These are phyloP conservation scores for Uromyces viciae-fabae DNA, from an alignment of 1,284 basidiomycete species.

Conservation along the genomic window DNA sequence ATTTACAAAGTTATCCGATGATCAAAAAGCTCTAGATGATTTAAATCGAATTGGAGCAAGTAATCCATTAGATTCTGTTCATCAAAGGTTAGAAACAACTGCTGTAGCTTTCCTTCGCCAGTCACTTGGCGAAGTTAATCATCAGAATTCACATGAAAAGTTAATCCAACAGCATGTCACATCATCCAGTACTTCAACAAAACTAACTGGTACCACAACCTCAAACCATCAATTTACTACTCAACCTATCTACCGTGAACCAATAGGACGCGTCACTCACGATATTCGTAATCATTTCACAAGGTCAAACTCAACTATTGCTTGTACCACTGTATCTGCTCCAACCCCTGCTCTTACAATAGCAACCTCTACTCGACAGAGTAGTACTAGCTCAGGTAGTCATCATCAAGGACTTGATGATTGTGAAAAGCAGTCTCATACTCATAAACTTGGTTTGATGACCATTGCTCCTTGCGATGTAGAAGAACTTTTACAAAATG, in stretches of 20 bases:
- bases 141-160: not conserved
- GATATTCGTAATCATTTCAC: conserved; percentile 2
- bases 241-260: conserved; percentile 14
- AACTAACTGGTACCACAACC: not conserved
- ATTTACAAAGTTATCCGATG: not conserved
- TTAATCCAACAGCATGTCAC: not conserved
- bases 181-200: conserved; percentile 1
- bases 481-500: conserved; percentile 38
- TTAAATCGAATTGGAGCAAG: not conserved
- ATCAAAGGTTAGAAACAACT: conserved; percentile 27
- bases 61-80: conserved; percentile 17
- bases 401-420: not conserved
- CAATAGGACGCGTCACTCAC: conserved; percentile 9
- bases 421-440: conserved; percentile 11
- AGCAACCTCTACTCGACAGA: conserved; percentile 13
- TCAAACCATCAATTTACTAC: conserved; percentile 36
- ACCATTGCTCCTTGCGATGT: conserved; percentile 43
- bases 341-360: conserved; percentile 17
- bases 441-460: conserved; percentile 36
- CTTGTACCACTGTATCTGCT: conserved; percentile 14
- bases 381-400: conserved; percentile 15
- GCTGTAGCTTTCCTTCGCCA: conserved; percentile 43
- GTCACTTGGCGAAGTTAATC: conserved; percentile 23
- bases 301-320: conserved; percentile 14
- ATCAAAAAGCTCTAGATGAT: not conserved